Percentiles rank a stretch among this genome's conserved stretches.
These are phyloP conservation scores for Apostasia shenzhenica DNA, from an alignment of 106 monocot genomes.

Conservation along the genomic window DNA sequence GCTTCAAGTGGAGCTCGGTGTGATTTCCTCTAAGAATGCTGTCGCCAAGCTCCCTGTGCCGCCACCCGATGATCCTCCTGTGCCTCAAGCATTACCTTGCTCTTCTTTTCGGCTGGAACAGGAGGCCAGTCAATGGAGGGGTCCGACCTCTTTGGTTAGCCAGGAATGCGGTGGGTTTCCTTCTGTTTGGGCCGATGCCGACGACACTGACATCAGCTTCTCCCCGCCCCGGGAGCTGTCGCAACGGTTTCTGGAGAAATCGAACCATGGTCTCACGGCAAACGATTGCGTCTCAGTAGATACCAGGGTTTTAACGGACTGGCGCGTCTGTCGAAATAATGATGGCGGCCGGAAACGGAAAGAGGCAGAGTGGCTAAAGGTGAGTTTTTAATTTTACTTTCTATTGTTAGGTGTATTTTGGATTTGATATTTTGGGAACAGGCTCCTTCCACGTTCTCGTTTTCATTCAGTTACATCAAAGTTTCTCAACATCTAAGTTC, in stretches of 20 bases:
- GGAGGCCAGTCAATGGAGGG: neutral
- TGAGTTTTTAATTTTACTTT: constrained; percentile 1
- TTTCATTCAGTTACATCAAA: too few relatives aligned
- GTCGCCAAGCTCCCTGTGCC: neutral
- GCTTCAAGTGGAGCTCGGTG: constrained; percentile 27
- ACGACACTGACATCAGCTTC: constrained; percentile 12
- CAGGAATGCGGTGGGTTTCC: neutral
- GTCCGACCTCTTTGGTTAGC: neutral
- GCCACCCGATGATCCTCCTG: neutral
- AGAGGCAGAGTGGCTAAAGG: constrained; percentile 48
- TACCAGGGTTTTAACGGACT: neutral
- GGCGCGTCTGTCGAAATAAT: neutral
- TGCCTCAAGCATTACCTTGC: constrained; percentile 4
- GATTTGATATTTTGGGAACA: neutral
- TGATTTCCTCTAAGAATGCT: constrained; percentile 30
- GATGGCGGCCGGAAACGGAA: constrained; percentile 17
- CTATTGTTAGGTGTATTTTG: neutral
- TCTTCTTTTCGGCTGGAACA: neutral
- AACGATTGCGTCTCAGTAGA: constrained; percentile 11
- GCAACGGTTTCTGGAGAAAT: constrained; percentile 23
- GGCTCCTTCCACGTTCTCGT: too few relatives aligned
- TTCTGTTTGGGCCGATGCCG: neutral
- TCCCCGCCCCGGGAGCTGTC: constrained; percentile 58
- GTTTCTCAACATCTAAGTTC: too few relatives aligned
- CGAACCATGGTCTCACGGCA: neutral